Base-by-base conservation (phyloP, 2,329 filamentous ascomycete genomes). In the Pseudocercospora musae region DNA sequence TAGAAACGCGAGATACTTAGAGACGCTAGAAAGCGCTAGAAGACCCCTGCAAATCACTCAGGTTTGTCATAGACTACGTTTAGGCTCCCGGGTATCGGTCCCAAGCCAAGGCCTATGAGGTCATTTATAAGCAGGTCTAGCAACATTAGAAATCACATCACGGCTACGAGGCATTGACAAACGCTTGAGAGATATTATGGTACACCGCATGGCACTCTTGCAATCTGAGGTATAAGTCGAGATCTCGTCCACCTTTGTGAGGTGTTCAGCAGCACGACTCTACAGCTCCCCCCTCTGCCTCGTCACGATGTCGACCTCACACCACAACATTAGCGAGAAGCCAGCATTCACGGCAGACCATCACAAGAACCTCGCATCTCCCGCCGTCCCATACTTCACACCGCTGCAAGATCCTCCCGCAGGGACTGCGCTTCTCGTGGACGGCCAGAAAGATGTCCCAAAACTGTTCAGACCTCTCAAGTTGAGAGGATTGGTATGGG, bases 401-500 rank as follows among this genome's bases (percentile, higher is more conserved):
- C 80, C 80, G 11, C 68, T 70, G 2, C 80, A 82, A 69, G 70
- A 76, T 44, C 80, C 80, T 3, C 74, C 76, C 11, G 79, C 80
- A 4, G 80, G 80, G 49, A 82, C 80, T 23, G 80, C 80, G 3
- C 66, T 81, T 44, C 69, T 77, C 13, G 76, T 76, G 23, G 81
- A 84, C 58, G 78, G 81, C 67, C 68, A 72, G 59, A 77, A 78
- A 37, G 74, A 81, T 10, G 79, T 86, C 6, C 84, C 85, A 5
- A 87, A 87, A 71, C 78, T 87, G 44, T 87, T 87, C 76, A 79
- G 80, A 59, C 84, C 85, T 3, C 74, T 87, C 56, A 84, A 82
- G 71, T 72, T 87, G 56, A 79, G 85, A 11, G 84, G 84, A 13
- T 66, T 87, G n/a, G 60, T 57, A 50, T 29, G 57, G 29, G 31